Conservation (phyloP, 345 rosid species). For the Moricandia arvensis region DNA sequence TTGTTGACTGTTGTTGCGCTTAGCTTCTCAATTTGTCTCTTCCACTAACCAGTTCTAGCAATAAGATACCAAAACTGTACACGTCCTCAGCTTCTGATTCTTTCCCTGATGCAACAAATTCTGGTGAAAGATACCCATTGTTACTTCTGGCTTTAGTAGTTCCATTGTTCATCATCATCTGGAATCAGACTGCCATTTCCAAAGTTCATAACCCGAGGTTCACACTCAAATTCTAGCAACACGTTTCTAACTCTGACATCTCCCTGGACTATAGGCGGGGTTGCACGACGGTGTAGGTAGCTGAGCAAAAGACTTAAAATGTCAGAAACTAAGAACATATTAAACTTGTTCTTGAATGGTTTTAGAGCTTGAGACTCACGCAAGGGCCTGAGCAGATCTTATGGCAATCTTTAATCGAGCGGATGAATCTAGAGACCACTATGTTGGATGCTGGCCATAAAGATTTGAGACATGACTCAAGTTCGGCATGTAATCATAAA, state of each 20-base stretch:
- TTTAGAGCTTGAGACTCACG: too few relatives aligned
- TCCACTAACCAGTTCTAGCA: conserved; percentile 69
- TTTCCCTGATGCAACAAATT: conserved; percentile 82
- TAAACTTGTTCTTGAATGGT: too few relatives aligned
- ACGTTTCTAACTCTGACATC: conserved; percentile 67
- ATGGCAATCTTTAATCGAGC: too few relatives aligned
- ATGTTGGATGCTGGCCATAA: too few relatives aligned
- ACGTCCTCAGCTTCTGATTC: conserved; percentile 83
- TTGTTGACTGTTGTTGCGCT: conserved; percentile 74
- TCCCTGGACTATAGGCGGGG: conserved; percentile 33
- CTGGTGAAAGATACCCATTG: conserved; percentile 80
- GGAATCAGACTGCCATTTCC: conserved; percentile 90
- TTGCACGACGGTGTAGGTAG: too few relatives aligned
- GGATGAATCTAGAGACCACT: too few relatives aligned
- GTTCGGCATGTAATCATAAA: neutral
- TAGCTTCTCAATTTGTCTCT: conserved; percentile 78
- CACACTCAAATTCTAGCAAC: conserved; percentile 59
- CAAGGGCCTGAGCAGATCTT: too few relatives aligned
- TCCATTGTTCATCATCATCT: too few relatives aligned
- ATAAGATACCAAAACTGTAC: conserved; percentile 87
- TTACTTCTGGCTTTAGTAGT: conserved; percentile 68
- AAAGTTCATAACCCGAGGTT: conserved; percentile 69
- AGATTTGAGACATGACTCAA: too few relatives aligned
- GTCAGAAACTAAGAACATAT: too few relatives aligned
- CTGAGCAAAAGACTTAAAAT: too few relatives aligned